Evolutionary conservation across 1,139 yeast genomes (phyloP).

Genomic region (Blastobotrys illinoisensis): DNA sequence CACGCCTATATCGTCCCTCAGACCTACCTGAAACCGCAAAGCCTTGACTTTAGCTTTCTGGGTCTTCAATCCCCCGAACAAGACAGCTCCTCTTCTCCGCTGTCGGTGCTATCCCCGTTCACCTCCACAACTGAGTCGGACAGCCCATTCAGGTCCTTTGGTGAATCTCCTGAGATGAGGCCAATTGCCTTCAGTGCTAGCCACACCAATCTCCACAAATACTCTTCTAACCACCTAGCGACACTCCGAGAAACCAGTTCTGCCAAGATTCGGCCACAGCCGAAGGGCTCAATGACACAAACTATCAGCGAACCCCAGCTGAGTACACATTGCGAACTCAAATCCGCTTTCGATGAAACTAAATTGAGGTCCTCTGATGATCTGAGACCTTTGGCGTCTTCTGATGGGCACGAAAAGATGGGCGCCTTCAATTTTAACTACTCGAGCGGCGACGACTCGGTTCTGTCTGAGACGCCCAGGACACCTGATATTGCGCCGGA

Average conservation of each 20-base stretch:
- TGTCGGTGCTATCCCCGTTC: background rate
- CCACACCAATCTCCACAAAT: background rate
- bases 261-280: background rate
- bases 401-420: background rate
- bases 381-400: background rate
- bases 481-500: background rate
- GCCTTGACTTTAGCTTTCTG: background rate
- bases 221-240: background rate
- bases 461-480: background rate
- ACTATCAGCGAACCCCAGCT: background rate
- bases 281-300: background rate
- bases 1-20: background rate
- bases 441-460: background rate
- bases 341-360: background rate
- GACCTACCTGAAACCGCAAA: background rate
- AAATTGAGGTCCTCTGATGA: background rate
- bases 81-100: background rate
- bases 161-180: background rate
- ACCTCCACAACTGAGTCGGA: background rate
- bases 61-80: background rate
- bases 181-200: background rate
- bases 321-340: background rate
- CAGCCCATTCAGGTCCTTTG: background rate
- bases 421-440: background rate
- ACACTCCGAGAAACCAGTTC: background rate